phyloP scores from a whole-genome alignment of 106 monocot species.

The Amphibolis antarctica region DNA sequence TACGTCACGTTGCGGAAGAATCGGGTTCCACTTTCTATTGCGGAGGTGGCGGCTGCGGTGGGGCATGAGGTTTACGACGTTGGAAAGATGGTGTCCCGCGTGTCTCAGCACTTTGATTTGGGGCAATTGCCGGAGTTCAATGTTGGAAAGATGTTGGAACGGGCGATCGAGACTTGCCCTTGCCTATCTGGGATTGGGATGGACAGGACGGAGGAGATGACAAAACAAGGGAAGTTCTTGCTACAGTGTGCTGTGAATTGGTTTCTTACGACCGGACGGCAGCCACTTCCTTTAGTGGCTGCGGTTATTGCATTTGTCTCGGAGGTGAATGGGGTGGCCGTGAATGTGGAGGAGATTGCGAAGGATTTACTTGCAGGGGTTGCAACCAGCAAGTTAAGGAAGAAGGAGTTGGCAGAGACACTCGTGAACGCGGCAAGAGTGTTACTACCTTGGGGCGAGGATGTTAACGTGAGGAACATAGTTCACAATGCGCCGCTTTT shows the following conservation, averaged over 20 bases:
- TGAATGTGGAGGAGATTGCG: conserved; percentile 41
- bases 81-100: conserved; percentile 36
- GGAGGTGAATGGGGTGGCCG: conserved; percentile 29
- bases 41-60: conserved; percentile 39
- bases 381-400: conserved; percentile 30
- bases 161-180: conserved; percentile 9
- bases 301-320: conserved; percentile 36
- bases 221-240: conserved; percentile 48
- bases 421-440: conserved; percentile 38
- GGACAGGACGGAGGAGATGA: conserved; percentile 27
- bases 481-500: conserved; percentile 38
- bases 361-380: conserved; percentile 27
- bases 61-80: conserved; percentile 22
- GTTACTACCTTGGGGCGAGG: conserved; percentile 62
- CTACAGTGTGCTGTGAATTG: conserved; percentile 51
- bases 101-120: conserved; percentile 29
- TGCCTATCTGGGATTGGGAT: conserved; percentile 10
- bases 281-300: conserved; percentile 55
- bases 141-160: conserved; percentile 18
- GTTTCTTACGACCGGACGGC: conserved; percentile 66
- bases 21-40: conserved; percentile 38
- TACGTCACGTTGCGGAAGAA: conserved; percentile 33
- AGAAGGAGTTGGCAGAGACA: conserved; percentile 37
- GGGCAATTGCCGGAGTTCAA: conserved; percentile 19
- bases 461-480: conserved; percentile 49